Base-by-base conservation (phyloP, 1,139 yeast species). In the Scheffersomyces quercinus region DNA sequence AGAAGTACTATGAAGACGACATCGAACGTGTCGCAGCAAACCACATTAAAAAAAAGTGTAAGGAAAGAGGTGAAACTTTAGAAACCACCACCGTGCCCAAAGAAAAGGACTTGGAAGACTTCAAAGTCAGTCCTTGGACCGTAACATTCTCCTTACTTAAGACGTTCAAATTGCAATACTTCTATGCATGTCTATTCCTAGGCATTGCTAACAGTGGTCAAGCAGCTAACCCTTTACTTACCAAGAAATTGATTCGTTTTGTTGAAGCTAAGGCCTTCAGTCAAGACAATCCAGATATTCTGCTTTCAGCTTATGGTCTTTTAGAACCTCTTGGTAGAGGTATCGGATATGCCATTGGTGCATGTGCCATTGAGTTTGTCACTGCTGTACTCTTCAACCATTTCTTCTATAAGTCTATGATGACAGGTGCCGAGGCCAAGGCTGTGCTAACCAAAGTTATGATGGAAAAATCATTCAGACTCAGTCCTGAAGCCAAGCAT, bases 381-480 rank as follows among this genome's bases (percentile, higher is more conserved):
- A 44, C 50, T 35, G 61, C 62, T 39, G 39, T 62, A 7, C 37
- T 55, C 10, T 52, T 57, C 70, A 62, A 65, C 45, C 69, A 66
- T 45, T 56, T 59, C 39, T 59, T 68, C 46, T 65, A 65, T 40
- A 55, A 60, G 39, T 55, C 70, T 12, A 65, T 61, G 58, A 45
- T 64, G 41, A 53, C 62, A n/a, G 96, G 95, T 50, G 85, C 85
- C 12, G 83, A 83, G 56, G 79, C 78, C 26, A 82, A 85, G 56
- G 79, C 88, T 1, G 77, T 85, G 1, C 62, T 88, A 38, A 82
- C 85, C 2, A 83, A 84, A 47, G 83, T 87, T 2, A 64, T 88
- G 10, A 68, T 87, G 46, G 76, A 77, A 46, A 89, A 89, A 59
- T 76, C 91, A 12, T 76, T 87, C 51, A 71, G 63, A 40, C 74